A percentile compares a stretch with the other conserved stretches of the same genome.
phyloP scores from a whole-genome alignment of 345 rosid species.

The Murraya koenigii region DNA sequence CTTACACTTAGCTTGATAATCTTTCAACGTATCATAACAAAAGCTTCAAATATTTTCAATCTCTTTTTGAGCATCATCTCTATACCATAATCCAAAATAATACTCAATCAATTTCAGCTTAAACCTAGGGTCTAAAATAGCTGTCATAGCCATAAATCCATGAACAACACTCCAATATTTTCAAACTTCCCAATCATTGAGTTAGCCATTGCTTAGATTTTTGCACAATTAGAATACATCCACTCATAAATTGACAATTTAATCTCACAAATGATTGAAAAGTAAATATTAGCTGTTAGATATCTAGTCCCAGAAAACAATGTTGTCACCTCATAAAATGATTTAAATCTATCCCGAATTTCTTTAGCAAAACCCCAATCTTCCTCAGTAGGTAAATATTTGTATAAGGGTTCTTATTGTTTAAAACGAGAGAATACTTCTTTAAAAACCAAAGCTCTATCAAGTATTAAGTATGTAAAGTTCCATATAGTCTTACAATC shows the following conservation, averaged over 20 bases:
- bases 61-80: neutral
- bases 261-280: constrained; percentile 6
- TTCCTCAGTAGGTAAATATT: neutral
- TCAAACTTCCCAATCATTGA: neutral
- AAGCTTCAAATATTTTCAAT: neutral
- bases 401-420: neutral
- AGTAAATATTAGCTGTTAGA: neutral
- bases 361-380: neutral
- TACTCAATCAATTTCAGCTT: neutral
- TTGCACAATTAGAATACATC: neutral
- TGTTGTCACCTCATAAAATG: neutral
- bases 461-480: neutral
- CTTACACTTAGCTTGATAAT: too few species aligned
- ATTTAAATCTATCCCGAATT: neutral
- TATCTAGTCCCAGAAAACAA: constrained; percentile 1
- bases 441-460: neutral
- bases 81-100: neutral
- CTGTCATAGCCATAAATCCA: neutral
- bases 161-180: constrained; percentile 9
- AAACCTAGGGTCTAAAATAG: constrained; percentile 5
- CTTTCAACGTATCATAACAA: too few species aligned
- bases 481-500: constrained; percentile 5
- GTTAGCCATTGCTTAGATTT: neutral
- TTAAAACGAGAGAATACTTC: neutral
- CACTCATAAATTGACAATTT: neutral